Evolutionary conservation across 2,329 filamentous ascomycete species (phyloP), one percentile per base, ranked within the genome.

Genomic region (Seiridium unicorne): DNA sequence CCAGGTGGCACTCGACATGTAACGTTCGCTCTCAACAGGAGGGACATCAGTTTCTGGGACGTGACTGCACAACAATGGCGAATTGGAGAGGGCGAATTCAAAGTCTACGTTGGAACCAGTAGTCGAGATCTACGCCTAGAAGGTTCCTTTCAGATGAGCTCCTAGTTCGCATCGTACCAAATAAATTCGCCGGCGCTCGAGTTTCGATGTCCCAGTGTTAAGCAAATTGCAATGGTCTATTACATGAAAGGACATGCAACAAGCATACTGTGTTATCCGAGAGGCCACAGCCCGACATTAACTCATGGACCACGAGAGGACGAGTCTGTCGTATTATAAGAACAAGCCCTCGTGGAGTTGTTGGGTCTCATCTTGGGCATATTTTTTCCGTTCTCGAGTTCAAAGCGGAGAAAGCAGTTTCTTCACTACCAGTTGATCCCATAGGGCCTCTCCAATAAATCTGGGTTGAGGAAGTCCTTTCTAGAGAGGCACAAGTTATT

Each of bases 21-120:
- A 0, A 76, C 78, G 35, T 77, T 92, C 66, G 73, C 74, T 1
- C 67, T 92, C 55, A 89, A 81, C 8, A 81, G 89, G 60, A 84
- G 87, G 68, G 89, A 91, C 69, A 57, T 92, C 60, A 91, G 89
- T 64, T 86, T 89, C 48, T 92, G 89, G 89, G 88, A 89, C 68
- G 81, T 84, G 0, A 73, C 76, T 7, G 70, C 76, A 51, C 87
- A 90, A 75, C 89, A 91, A 64, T 92, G 89, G 89, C 77, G 86
- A 69, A 81, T 83, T 5, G 72, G 69, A 2, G 73, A 77, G 34
- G 74, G 76, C 1, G 67, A 65, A 10, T 76, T 75, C 53, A 75
- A 65, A 32, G 64, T 78, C 26, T 6, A 31, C 10, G 48, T 57
- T 3, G 59, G 59, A 7, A 46, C 59, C 18, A 60, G 59, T 35